Evolutionary conservation across 495 filamentous ascomycete species (phyloP), one percentile per base, ranked within the genome.

Genomic region (Hyaloscypha bicolor): DNA sequence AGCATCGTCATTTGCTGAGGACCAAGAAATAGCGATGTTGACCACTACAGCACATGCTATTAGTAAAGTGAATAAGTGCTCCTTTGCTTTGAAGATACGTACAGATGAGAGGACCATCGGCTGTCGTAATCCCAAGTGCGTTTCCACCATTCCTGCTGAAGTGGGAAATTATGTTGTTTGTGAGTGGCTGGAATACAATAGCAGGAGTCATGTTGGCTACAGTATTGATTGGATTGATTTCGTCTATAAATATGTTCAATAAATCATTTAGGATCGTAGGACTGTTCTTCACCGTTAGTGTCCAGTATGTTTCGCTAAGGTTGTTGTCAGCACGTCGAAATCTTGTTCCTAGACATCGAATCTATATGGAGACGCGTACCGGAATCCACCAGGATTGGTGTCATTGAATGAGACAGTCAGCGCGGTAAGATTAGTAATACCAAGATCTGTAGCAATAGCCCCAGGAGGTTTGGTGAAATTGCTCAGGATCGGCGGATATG

Each of bases 131-230:
- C 4, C 86, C 86, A 19, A 89, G 72, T 6, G 82, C 76, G 67
- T 88, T 88, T 0, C 83, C 85, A 5, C 85, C 85, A 30, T 73
- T 74, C 16, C 75, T 78, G 19, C 69, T 66, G 66, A 80, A 81
- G 31, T 79, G 75, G 9, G 77, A 65, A 11, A 78, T 77, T 32
- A 79, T 78, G 6, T 73, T 60, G 25, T 58, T 74, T 3, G 79
- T 80, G 33, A 87, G 74, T 4, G 78, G 81, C 63, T 87, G 85
- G 71, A 84, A 79, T 37, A 83, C 68, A 22, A 81, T 72, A 2
- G 82, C 80, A 0, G 82, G 81, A 21, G 76, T 65, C 31, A 82
- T 73, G 22, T 78, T 79, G 12, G 63, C 66, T 2, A 79, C 69
- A 33, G 76, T 70, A n/a, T 72, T 74, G 12, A 85, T 71, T 42